Conservation (phyloP, 305 asterid genomes). For the Fraxinus xanthoxyloides region DNA sequence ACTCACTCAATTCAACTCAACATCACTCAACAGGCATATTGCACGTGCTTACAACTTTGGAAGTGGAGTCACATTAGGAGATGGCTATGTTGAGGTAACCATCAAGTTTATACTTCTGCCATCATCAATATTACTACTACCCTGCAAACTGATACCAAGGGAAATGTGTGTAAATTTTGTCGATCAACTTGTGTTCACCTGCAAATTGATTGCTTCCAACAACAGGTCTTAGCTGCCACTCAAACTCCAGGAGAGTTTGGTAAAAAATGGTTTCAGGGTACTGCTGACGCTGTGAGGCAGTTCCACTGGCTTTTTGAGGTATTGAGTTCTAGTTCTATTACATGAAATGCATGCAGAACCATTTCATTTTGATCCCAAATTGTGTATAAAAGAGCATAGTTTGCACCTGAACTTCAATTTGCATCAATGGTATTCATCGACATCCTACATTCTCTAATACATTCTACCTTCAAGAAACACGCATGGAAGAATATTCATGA, state of each 20-base stretch:
- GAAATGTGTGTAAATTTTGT: neutral
- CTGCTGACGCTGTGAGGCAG: slow-evolving; percentile 95
- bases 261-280: slow-evolving; percentile 90
- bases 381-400: neutral
- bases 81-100: slow-evolving; percentile 84
- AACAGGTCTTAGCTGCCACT: slow-evolving; percentile 89
- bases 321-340: slow-evolving; percentile 14
- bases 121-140: neutral
- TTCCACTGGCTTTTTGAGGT: slow-evolving; percentile 99
- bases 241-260: slow-evolving; percentile 95
- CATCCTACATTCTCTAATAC: neutral
- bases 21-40: slow-evolving; percentile 92
- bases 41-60: slow-evolving; percentile 80
- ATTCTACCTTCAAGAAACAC: neutral
- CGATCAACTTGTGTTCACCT: neutral
- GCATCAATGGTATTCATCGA: neutral
- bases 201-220: slow-evolving; percentile 1
- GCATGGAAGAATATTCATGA: neutral
- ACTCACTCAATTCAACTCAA: slow-evolving; percentile 91
- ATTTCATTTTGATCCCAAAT: neutral
- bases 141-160: neutral
- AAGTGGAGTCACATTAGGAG: slow-evolving; percentile 78
- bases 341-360: neutral
- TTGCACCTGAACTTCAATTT: neutral
- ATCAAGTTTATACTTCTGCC: neutral